phyloP scores from a whole-genome alignment of 2,329 filamentous ascomycete species.

The Cladophialophora psammophila region DNA sequence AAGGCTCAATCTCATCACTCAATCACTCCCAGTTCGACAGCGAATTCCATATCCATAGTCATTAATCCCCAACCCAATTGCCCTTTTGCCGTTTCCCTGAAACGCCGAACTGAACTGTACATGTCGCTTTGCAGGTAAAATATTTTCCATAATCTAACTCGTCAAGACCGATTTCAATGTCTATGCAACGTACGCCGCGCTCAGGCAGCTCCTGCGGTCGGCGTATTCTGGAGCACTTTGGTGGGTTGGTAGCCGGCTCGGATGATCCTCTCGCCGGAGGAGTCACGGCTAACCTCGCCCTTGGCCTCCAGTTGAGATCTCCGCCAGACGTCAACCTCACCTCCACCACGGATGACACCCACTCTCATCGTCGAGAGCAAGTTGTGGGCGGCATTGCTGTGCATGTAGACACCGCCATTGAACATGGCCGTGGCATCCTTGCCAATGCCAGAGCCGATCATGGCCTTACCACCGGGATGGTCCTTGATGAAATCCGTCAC shows the following conservation, averaged over 20 bases:
- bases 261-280: constrained; percentile 79
- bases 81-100: not conserved
- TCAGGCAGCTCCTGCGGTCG: constrained; percentile 82
- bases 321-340: constrained; percentile 94
- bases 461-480: constrained; percentile 87
- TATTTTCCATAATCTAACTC: constrained; percentile 6
- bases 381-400: constrained; percentile 91
- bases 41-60: not conserved
- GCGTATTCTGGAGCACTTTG: constrained; percentile 78
- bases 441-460: constrained; percentile 81
- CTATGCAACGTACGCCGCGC: constrained; percentile 5
- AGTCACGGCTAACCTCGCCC: constrained; percentile 85
- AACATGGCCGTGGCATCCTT: constrained; percentile 91
- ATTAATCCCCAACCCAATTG: not conserved
- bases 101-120: constrained; percentile 14
- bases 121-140: constrained; percentile 17
- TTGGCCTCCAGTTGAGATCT: constrained; percentile 72
- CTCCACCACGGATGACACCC: constrained; percentile 83
- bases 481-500: constrained; percentile 84
- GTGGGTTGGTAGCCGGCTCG: constrained; percentile 87
- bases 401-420: constrained; percentile 89
- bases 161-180: constrained; percentile 16
- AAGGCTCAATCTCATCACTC: constrained; percentile 10
- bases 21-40: not conserved
- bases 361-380: constrained; percentile 86